Evolutionary conservation across 2,329 filamentous ascomycete species (phyloP).

Genomic region (Alternaria ventricosa): DNA sequence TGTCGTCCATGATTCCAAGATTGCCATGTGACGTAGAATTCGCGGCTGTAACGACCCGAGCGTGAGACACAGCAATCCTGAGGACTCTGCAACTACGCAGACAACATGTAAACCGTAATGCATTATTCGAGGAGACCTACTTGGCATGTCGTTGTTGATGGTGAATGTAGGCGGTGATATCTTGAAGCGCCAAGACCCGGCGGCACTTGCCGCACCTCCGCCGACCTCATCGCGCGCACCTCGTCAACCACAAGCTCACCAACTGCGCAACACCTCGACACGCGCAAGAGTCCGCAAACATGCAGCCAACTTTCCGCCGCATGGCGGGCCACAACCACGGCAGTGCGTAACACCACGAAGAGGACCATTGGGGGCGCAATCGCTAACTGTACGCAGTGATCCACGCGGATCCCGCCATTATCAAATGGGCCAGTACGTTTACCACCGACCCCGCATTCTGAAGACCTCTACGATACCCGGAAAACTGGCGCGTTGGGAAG

Average conservation of each 20-base stretch:
- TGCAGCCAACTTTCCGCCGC: conserved; percentile 21
- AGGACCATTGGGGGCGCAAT: conserved; percentile 17
- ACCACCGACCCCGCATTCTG: conserved; percentile 43
- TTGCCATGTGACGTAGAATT: not conserved
- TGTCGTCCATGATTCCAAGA: not conserved
- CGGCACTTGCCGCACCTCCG: conserved; percentile 18
- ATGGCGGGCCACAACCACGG: conserved; percentile 40
- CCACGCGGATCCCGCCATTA: conserved; percentile 62
- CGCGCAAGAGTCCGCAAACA: conserved; percentile 21
- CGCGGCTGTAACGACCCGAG: not conserved
- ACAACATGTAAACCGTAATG: too few relatives aligned
- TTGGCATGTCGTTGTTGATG: too few relatives aligned
- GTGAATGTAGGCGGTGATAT: not conserved
- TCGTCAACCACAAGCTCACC: conserved; percentile 17
- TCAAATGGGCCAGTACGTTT: conserved; percentile 61
- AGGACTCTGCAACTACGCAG: too few relatives aligned
- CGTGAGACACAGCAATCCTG: too few relatives aligned
- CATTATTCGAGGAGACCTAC: too few relatives aligned
- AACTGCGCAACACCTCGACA: conserved; percentile 8
- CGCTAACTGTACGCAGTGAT: conserved; percentile 50
- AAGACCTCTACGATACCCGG: not conserved
- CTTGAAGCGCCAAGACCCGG: conserved; percentile 23
- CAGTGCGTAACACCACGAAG: conserved; percentile 19
- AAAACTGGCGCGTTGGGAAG: too few relatives aligned
- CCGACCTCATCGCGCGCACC: conserved; percentile 25